Conservation (phyloP, 306 rosid species). For the Arachis hypogaea region DNA sequence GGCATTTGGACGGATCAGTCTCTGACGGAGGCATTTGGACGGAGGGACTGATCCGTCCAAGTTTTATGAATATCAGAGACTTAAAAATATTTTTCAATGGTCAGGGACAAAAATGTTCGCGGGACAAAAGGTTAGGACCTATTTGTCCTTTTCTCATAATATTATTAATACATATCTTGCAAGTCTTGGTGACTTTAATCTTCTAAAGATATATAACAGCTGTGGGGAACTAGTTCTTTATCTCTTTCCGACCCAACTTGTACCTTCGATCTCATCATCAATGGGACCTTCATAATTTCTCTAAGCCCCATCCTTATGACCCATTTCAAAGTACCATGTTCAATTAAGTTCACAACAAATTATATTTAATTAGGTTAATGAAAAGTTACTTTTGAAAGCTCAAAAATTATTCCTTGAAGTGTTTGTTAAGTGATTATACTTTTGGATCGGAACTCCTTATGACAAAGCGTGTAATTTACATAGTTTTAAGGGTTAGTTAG, state of each 20-base stretch:
- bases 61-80: too few relatives aligned
- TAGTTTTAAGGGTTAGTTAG: constrained; percentile 7
- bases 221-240: constrained; percentile 23
- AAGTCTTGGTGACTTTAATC: constrained; percentile 40
- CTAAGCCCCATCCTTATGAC: neutral
- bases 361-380: constrained; percentile 6
- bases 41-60: too few relatives aligned
- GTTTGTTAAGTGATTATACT: constrained; percentile 44
- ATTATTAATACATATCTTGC: constrained; percentile 17
- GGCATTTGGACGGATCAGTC: too few relatives aligned
- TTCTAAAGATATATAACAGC: constrained; percentile 37
- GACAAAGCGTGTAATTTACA: neutral
- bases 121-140: too few relatives aligned
- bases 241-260: constrained; percentile 8
- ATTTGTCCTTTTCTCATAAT: too few relatives aligned
- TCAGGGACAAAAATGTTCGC: too few relatives aligned
- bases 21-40: too few relatives aligned
- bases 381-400: constrained; percentile 17
- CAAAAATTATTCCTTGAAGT: constrained; percentile 36
- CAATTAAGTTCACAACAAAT: constrained; percentile 27
- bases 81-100: too few relatives aligned
- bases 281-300: constrained; percentile 36
- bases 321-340: constrained; percentile 22
- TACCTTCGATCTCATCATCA: constrained; percentile 12
- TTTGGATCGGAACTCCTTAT: constrained; percentile 35